Evolutionary conservation across 176 grass and related monocot species (phyloP), one percentile per base, ranked within the genome.

Genomic region (Bothriochloa decipiens): DNA sequence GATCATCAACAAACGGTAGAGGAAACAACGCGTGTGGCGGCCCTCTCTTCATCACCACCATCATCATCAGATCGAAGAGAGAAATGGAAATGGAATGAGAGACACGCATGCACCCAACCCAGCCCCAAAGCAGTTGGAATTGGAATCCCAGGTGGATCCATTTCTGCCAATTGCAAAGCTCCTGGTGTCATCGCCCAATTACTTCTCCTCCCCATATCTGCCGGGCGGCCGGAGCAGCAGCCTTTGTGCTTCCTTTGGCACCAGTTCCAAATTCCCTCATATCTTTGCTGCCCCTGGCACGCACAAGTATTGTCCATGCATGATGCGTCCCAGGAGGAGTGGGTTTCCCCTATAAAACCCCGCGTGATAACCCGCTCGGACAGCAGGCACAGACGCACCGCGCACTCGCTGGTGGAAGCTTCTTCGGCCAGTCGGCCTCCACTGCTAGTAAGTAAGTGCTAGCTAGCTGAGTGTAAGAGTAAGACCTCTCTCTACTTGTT

Each of bases 71-170:
- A n/a, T 57, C 53, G 35, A 14, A 2, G 41, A 72, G 68, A 37
- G 25, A 42, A 23, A 22, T 57, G 53, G 2, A 57, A 57, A 83
- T 79, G 58, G 4, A 70, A 82, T 86, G 79, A 49, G 47, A 83
- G 32, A 18, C 58, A 67, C 23, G 37, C 9, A 40, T 23, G 22
- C 28, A 32, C 52, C 12, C 70, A n/a, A n/a, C n/a, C n/a, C n/a
- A 35, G 7, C 20, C 58, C 58, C 58, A 62, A 25, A 26, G 60
- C 60, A 63, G 53, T n/a, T 57, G 53, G 53, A 63, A 60, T 57
- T 86, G 79, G 79, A 60, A 90, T 83, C 84, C 45, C 12, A 81
- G 28, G 70, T 76, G 87, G 82, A 85, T 76, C n/a, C n/a, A n/a
- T n/a, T n/a, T n/a, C n/a, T n/a, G n/a, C 82, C 82, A 85, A 62